These are phyloP conservation scores for Wallacemonas rigidus DNA, from an alignment of 208 protist species.

Conservation along the genomic window DNA sequence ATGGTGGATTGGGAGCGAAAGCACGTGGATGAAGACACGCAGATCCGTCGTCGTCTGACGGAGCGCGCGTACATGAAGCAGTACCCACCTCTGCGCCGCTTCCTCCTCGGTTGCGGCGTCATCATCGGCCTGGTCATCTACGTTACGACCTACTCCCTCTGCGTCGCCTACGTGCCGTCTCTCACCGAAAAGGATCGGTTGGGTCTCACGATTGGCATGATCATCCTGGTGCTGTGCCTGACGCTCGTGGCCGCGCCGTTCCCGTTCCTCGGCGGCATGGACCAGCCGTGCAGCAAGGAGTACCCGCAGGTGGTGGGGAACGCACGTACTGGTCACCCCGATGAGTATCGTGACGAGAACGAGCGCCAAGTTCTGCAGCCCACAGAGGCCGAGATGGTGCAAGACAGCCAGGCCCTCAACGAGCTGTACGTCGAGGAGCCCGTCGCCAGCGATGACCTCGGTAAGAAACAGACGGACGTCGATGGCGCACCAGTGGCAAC, in stretches of 20 bases:
- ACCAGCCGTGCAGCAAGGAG: slow-evolving; percentile 38
- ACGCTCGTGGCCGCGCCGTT: slow-evolving; percentile 33
- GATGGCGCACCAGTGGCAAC: neutral
- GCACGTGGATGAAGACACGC: slow-evolving; percentile 25
- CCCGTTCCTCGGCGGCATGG: slow-evolving; percentile 52
- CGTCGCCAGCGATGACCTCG: neutral
- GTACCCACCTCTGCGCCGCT: slow-evolving; percentile 42
- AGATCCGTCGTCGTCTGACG: slow-evolving; percentile 50
- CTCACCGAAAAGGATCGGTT: slow-evolving; percentile 27
- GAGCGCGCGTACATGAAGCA: slow-evolving; percentile 63
- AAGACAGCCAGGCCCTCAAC: slow-evolving; percentile 18
- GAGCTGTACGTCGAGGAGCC: slow-evolving; percentile 20
- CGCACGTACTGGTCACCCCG: neutral
- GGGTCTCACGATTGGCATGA: slow-evolving; percentile 38
- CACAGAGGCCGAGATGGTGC: slow-evolving; percentile 12
- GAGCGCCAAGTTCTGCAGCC: slow-evolving; percentile 23
- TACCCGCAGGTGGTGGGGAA: slow-evolving; percentile 4
- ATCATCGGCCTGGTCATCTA: slow-evolving; percentile 45
- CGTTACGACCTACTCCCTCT: slow-evolving; percentile 52
- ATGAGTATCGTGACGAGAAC: slow-evolving; percentile 9
- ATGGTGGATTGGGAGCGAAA: slow-evolving; percentile 35
- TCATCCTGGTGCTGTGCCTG: slow-evolving; percentile 39
- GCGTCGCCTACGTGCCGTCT: slow-evolving; percentile 41
- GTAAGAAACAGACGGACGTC: neutral
- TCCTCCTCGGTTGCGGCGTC: slow-evolving; percentile 43